phyloP scores from a whole-genome alignment of 2,329 filamentous ascomycete species.

The Sclerotinia trifoliorum region DNA sequence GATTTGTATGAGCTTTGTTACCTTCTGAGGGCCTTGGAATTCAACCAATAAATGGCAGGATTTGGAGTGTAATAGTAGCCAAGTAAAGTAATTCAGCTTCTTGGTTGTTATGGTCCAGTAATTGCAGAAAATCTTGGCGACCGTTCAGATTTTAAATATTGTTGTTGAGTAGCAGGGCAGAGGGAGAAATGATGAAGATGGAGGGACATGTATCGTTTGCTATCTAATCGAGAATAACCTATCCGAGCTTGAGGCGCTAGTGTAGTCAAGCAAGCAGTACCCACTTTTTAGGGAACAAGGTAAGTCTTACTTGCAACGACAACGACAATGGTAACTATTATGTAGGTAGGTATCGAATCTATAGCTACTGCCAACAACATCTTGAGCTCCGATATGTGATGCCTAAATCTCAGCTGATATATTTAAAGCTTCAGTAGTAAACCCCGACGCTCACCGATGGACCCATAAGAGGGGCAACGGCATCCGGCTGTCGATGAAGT shows the following conservation, averaged over 20 bases:
- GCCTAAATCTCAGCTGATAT: not conserved
- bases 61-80: not conserved
- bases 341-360: no score
- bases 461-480: not conserved
- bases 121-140: not conserved
- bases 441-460: no score
- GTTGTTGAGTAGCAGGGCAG: not conserved
- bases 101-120: no score
- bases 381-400: not conserved
- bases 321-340: not conserved
- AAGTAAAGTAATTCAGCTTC: not conserved
- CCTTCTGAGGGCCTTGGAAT: slow-evolving; percentile 15
- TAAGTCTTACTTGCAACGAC: not conserved
- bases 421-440: not conserved
- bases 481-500: not conserved
- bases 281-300: not conserved
- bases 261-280: not conserved
- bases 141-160: not conserved
- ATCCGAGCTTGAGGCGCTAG: slow-evolving; percentile 8
- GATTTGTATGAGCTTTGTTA: slow-evolving; percentile 2
- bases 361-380: not conserved
- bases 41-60: not conserved
- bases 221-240: slow-evolving; percentile 8
- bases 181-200: slow-evolving; percentile 2
- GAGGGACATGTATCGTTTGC: not conserved